A percentile compares a stretch with the other conserved stretches of the same genome.
Conservation (phyloP, 768 basidiomycete species). For the Coprinellus micaceus region DNA sequence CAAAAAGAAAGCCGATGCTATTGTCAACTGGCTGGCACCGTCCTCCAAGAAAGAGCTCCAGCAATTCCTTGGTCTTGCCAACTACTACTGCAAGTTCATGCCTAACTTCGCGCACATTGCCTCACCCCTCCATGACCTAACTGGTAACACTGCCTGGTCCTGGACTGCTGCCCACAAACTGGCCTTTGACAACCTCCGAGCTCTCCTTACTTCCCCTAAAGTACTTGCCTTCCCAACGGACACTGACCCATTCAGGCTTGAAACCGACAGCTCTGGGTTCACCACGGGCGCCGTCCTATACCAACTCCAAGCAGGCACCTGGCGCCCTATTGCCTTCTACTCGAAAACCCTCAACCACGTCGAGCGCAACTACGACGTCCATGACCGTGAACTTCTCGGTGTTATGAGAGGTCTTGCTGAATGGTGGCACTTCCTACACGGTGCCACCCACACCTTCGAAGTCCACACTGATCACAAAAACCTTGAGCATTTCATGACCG, state of each 20-base stretch:
- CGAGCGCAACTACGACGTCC: conserved; percentile 33
- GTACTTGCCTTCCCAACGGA: conserved; percentile 21
- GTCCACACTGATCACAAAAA: conserved; percentile 38
- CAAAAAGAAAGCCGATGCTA: conserved; percentile 22
- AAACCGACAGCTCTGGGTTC: conserved; percentile 29
- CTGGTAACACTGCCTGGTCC: conserved; percentile 18
- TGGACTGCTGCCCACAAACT: conserved; percentile 19
- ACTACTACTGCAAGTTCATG: conserved; percentile 10
- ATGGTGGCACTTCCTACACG: conserved; percentile 27
- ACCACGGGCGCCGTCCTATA: conserved; percentile 28
- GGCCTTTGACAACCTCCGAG: conserved; percentile 29
- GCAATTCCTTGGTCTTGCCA: conserved; percentile 9
- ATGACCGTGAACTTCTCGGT: conserved; percentile 42
- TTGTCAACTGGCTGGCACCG: background rate
- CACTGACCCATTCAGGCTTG: conserved; percentile 20
- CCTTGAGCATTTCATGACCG: conserved; percentile 37
- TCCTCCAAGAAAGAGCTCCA: background rate
- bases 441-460: conserved; percentile 19
- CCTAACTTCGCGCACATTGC: background rate
- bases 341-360: conserved; percentile 28
- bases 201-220: conserved; percentile 18
- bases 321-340: conserved; percentile 36
- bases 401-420: conserved; percentile 32
- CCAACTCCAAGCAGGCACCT: conserved; percentile 19
- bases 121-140: background rate